phyloP scores from a whole-genome alignment of 352 stramenopile species.

The Globisporangium recalcitrans region DNA sequence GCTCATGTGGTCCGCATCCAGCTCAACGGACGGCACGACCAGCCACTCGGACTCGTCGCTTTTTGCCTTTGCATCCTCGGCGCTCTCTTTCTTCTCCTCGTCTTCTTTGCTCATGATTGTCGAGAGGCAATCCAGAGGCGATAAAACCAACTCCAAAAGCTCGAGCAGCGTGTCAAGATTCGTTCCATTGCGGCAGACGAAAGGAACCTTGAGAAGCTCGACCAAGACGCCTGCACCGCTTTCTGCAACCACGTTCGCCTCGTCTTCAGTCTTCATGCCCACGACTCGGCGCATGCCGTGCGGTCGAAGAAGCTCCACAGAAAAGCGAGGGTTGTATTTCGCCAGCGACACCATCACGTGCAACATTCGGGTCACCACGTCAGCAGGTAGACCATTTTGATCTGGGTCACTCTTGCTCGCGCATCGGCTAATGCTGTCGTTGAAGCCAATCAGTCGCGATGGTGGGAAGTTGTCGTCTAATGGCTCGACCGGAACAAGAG shows the following conservation, averaged over 20 bases:
- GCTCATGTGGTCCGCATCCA: constrained; percentile 49
- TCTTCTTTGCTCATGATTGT: constrained; percentile 17
- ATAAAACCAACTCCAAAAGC: constrained; percentile 87
- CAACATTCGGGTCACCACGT: constrained; percentile 89
- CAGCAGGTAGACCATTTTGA: constrained; percentile 48
- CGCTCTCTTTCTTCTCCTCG: constrained; percentile 15
- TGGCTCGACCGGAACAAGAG: constrained; percentile 28
- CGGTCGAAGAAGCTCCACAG: constrained; percentile 80
- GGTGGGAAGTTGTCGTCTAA: constrained; percentile 58
- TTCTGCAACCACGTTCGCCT: constrained; percentile 15
- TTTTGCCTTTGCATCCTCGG: constrained; percentile 18
- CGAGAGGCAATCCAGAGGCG: constrained; percentile 76
- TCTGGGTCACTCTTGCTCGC: constrained; percentile 5
- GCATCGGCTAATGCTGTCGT: constrained; percentile 17
- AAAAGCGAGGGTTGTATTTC: constrained; percentile 90
- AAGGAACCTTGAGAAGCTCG: constrained; percentile 82
- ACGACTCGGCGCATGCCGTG: constrained; percentile 44
- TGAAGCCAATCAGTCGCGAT: constrained; percentile 46
- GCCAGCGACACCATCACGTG: constrained; percentile 81
- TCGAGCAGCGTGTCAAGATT: constrained; percentile 92
- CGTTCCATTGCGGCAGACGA: constrained; percentile 84
- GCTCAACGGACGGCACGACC: constrained; percentile 48
- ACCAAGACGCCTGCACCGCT: constrained; percentile 70
- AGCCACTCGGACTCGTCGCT: constrained; percentile 54
- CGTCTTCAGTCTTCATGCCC: constrained; percentile 15